Percentiles rank a stretch among this genome's conserved stretches.
These are phyloP conservation scores for Leptographium galeiforme DNA, from an alignment of 2,329 filamentous ascomycete genomes.

Conservation along the genomic window DNA sequence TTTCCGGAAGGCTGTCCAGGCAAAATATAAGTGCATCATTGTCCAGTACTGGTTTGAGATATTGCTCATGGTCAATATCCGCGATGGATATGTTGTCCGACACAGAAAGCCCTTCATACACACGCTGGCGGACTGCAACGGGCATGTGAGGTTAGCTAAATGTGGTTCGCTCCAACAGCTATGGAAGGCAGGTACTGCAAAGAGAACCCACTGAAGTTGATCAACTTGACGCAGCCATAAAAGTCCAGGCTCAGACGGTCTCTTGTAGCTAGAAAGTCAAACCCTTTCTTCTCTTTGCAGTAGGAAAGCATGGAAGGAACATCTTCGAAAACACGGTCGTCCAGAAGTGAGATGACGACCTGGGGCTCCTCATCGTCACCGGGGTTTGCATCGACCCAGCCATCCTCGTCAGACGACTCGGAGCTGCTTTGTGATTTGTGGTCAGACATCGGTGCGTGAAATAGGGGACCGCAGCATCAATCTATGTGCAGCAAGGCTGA, in stretches of 20 bases:
- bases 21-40: conserved; percentile 83
- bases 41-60: conserved; percentile 70
- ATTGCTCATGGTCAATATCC: conserved; percentile 64
- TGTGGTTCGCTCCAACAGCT: not conserved
- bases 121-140: conserved; percentile 30
- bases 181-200: not conserved
- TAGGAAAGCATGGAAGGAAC: conserved; percentile 52
- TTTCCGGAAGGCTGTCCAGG: conserved; percentile 60
- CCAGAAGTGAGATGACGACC: conserved; percentile 54
- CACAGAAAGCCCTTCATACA: conserved; percentile 28
- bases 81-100: conserved; percentile 45
- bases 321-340: conserved; percentile 51
- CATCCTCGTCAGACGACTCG: conserved; percentile 22
- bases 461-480: not conserved
- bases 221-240: conserved; percentile 57
- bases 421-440: conserved; percentile 16
- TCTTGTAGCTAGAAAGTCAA: conserved; percentile 52
- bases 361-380: conserved; percentile 46
- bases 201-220: conserved; percentile 46
- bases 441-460: conserved; percentile 5
- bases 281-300: conserved; percentile 50
- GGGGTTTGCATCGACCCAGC: conserved; percentile 25
- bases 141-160: not conserved
- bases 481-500: not conserved
- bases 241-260: conserved; percentile 53